Evolutionary conservation across 371 early-diverging fungal genomes (phyloP).

Genomic region (Entomophthora muscae): DNA sequence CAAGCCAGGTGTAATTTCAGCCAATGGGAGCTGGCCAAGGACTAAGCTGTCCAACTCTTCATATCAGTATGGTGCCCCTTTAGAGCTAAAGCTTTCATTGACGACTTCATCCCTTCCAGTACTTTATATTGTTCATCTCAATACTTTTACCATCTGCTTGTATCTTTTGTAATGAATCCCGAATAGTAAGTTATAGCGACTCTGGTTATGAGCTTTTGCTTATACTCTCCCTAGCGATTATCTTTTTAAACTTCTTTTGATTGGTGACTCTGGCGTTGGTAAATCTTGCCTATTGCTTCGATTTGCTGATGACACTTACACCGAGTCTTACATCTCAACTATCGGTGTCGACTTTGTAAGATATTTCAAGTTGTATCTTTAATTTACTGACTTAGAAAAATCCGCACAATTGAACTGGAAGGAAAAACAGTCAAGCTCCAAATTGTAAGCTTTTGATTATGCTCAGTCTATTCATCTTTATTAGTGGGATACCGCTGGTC

Average conservation of each 20-base stretch:
- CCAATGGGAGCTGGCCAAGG: background rate
- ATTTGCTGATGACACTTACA: conserved; percentile 97
- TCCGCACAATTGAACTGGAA: conserved; percentile 95
- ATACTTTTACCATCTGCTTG: background rate
- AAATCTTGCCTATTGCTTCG: conserved; percentile 96
- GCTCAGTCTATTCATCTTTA: background rate
- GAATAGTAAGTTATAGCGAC: conserved; percentile 13
- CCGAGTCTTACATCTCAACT: conserved; percentile 94
- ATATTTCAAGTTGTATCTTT: background rate
- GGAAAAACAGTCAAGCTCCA: conserved; percentile 98
- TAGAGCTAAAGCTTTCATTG: background rate
- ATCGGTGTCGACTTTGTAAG: conserved; percentile 95
- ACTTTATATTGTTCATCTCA: background rate
- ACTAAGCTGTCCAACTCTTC: background rate
- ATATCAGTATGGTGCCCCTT: background rate
- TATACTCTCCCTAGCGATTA: conserved; percentile 51
- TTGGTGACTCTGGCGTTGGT: conserved; percentile 98
- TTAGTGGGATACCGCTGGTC: conserved; percentile 99
- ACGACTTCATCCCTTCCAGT: background rate
- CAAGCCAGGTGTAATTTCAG: too few species aligned
- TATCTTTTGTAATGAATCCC: conserved; percentile 12
- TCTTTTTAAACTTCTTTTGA: conserved; percentile 95
- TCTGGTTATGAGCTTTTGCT: background rate
- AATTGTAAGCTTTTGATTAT: conserved; percentile 41
- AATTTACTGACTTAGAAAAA: conserved; percentile 50